phyloP scores from a whole-genome alignment of 768 basidiomycete species.

The Lenzites betulinus region DNA sequence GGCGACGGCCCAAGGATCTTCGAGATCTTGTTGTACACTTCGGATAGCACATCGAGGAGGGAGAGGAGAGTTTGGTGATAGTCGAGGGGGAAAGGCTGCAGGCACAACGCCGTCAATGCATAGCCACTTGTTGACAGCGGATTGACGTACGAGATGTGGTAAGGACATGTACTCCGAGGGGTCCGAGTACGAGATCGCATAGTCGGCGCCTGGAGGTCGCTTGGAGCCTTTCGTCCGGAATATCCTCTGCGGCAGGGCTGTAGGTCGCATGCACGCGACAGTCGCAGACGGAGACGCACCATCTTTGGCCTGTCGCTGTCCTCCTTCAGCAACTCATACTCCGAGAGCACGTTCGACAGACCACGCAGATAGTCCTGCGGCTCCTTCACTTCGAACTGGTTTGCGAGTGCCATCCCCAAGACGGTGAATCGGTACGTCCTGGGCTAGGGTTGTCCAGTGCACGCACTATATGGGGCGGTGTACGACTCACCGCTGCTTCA shows the following conservation, averaged over 20 bases:
- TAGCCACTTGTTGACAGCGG: constrained; percentile 4
- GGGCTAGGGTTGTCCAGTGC: constrained; percentile 14
- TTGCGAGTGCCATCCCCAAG: constrained; percentile 85
- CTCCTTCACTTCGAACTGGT: constrained; percentile 77
- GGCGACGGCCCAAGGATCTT: constrained; percentile 83
- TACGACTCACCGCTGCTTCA: constrained; percentile 73
- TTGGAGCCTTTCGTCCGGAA: constrained; percentile 62
- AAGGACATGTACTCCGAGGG: constrained; percentile 67
- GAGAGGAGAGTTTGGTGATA: constrained; percentile 89
- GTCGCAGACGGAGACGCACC: constrained; percentile 39
- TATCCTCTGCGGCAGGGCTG: constrained; percentile 40
- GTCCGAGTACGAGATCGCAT: constrained; percentile 60
- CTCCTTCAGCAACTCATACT: constrained; percentile 79
- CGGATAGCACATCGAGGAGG: constrained; percentile 85
- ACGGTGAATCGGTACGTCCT: constrained; percentile 84
- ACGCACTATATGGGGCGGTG: background rate
- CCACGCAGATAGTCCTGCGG: constrained; percentile 80
- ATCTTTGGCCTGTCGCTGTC: constrained; percentile 75
- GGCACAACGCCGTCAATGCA: background rate
- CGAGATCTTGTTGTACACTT: constrained; percentile 86
- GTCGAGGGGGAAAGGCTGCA: constrained; percentile 84
- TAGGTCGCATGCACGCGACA: background rate
- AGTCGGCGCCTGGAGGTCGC: constrained; percentile 59
- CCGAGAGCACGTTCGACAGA: constrained; percentile 67
- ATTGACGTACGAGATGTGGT: constrained; percentile 69